Conservation (phyloP, 2,329 filamentous ascomycete genomes). For the Paramyrothecium roridum region DNA sequence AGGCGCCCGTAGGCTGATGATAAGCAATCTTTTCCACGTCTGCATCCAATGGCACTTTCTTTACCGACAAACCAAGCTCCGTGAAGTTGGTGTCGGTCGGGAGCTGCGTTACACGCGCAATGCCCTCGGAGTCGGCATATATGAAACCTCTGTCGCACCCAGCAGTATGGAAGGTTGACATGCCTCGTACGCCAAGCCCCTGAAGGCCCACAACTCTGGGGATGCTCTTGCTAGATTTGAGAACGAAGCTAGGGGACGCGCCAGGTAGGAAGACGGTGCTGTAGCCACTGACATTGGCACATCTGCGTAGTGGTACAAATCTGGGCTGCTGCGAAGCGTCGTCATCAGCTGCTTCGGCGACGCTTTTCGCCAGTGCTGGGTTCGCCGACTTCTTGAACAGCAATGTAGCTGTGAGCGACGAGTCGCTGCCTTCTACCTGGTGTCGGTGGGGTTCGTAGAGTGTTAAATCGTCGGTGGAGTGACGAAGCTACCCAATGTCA, state of each 20-base stretch:
- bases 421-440: constrained; percentile 30
- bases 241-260: constrained; percentile 72
- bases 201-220: constrained; percentile 74
- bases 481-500: constrained; percentile 60
- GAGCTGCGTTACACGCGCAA: constrained; percentile 70
- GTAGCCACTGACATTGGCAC: constrained; percentile 71
- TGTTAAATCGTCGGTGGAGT: constrained; percentile 75
- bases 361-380: constrained; percentile 58
- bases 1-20: constrained; percentile 70
- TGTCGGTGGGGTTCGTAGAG: constrained; percentile 78
- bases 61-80: constrained; percentile 73
- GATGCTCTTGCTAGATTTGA: constrained; percentile 75
- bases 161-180: constrained; percentile 74
- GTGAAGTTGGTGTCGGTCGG: constrained; percentile 64
- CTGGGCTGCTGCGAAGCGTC: constrained; percentile 43
- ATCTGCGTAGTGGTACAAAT: constrained; percentile 52
- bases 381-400: constrained; percentile 77
- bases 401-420: constrained; percentile 51
- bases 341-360: constrained; percentile 47
- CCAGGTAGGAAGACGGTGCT: constrained; percentile 82
- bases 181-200: constrained; percentile 63
- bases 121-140: constrained; percentile 71
- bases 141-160: constrained; percentile 80
- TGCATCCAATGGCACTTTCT: constrained; percentile 65
- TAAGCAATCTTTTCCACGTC: constrained; percentile 74